phyloP scores from a whole-genome alignment of 208 protist species.

The Leishmania braziliensis region DNA sequence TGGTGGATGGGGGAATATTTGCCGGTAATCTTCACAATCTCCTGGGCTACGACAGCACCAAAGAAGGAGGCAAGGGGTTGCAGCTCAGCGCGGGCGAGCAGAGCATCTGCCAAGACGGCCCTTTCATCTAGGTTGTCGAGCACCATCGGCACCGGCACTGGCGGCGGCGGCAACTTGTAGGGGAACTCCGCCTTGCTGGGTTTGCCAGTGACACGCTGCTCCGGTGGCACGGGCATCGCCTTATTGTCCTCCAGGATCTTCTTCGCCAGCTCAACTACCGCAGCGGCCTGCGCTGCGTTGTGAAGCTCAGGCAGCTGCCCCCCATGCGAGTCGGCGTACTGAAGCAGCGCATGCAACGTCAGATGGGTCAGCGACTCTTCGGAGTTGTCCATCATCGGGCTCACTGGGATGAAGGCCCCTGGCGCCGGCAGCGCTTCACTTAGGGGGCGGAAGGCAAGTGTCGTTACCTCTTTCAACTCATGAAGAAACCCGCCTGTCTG shows the following conservation, averaged over 20 bases:
- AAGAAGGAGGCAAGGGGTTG: constrained; percentile 92
- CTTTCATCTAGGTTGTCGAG: constrained; percentile 62
- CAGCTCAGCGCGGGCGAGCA: constrained; percentile 78
- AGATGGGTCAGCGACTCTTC: constrained; percentile 81
- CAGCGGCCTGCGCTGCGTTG: constrained; percentile 54
- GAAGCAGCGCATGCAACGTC: constrained; percentile 58
- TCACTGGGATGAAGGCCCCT: constrained; percentile 73
- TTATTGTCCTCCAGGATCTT: constrained; percentile 63
- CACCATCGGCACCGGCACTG: constrained; percentile 57
- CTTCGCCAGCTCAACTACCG: constrained; percentile 60
- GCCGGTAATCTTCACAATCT: constrained; percentile 96
- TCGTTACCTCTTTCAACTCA: constrained; percentile 73
- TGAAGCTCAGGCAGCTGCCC: constrained; percentile 70
- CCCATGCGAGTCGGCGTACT: constrained; percentile 65
- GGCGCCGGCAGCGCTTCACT: constrained; percentile 56
- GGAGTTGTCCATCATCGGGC: constrained; percentile 86
- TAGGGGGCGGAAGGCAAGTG: constrained; percentile 65
- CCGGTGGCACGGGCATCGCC: constrained; percentile 29
- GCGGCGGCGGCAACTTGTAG: constrained; percentile 50
- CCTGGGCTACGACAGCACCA: constrained; percentile 96
- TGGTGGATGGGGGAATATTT: constrained; percentile 97
- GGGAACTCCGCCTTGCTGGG: constrained; percentile 73
- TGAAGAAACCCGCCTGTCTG: constrained; percentile 86
- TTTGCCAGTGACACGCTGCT: constrained; percentile 4
- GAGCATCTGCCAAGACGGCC: constrained; percentile 47